phyloP scores from a whole-genome alignment of 129 eudicot genomes.

The Artemisia tridentata region DNA sequence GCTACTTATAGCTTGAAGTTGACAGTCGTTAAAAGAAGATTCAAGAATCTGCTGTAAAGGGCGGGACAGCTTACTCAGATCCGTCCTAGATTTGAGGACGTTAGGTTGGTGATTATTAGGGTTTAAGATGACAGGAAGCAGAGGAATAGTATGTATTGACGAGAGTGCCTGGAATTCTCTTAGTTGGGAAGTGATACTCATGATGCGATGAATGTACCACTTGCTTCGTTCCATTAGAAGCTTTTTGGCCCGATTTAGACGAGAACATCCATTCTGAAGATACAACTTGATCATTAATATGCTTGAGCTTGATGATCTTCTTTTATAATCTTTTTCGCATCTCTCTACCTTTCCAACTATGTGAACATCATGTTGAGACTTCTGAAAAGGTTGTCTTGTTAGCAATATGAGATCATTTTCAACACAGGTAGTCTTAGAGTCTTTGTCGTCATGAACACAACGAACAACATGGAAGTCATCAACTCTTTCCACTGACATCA shows the following conservation, averaged over 20 bases:
- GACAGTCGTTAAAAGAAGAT: slow-evolving; percentile 72
- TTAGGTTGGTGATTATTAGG: slow-evolving; percentile 49
- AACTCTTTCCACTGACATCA: slow-evolving; percentile 86
- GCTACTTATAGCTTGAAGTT: slow-evolving; percentile 79
- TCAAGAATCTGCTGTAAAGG: slow-evolving; percentile 66
- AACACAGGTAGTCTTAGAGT: slow-evolving; percentile 47
- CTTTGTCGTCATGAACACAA: slow-evolving; percentile 66
- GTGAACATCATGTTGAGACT: slow-evolving; percentile 61
- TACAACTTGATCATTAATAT: slow-evolving; percentile 68
- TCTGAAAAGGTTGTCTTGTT: slow-evolving; percentile 63
- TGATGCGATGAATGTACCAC: slow-evolving; percentile 80
- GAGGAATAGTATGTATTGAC: slow-evolving; percentile 69
- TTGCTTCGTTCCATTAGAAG: slow-evolving; percentile 84
- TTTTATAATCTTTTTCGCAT: slow-evolving; percentile 75
- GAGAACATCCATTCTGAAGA: slow-evolving; percentile 76
- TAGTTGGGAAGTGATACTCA: slow-evolving; percentile 88
- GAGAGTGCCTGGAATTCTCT: slow-evolving; percentile 97
- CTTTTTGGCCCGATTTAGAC: slow-evolving; percentile 81
- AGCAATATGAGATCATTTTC: slow-evolving; percentile 86
- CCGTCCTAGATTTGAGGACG: slow-evolving; percentile 27
- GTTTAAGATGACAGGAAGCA: slow-evolving; percentile 70
- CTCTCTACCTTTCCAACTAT: slow-evolving; percentile 94
- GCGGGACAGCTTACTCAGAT: slow-evolving; percentile 52
- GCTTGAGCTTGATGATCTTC: slow-evolving; percentile 41
- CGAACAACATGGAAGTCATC: slow-evolving; percentile 97